Evolutionary conservation across 2,329 filamentous ascomycete genomes (phyloP).

Genomic region (Aspergillus neotritici): DNA sequence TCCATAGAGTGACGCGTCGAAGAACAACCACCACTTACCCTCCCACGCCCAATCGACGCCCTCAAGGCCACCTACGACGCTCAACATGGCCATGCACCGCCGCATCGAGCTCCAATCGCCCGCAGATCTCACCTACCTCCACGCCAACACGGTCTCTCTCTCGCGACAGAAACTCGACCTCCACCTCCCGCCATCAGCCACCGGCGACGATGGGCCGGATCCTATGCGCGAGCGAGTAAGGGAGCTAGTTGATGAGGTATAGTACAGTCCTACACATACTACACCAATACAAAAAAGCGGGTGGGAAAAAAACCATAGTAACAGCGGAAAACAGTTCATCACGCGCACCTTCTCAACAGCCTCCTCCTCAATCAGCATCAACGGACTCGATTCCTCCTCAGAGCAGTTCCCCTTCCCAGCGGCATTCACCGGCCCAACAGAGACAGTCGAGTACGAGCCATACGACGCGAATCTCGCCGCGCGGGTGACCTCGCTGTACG

Average conservation of each 20-base stretch:
- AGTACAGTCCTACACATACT: background rate
- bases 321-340: slow-evolving; percentile 35
- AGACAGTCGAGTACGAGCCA: slow-evolving; percentile 44
- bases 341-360: slow-evolving; percentile 40
- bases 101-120: slow-evolving; percentile 49
- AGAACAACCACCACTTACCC: background rate
- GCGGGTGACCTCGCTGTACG: slow-evolving; percentile 41
- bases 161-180: slow-evolving; percentile 46
- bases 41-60: too few relatives aligned
- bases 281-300: background rate
- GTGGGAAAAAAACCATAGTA: background rate
- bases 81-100: slow-evolving; percentile 27
- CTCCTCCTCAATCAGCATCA: slow-evolving; percentile 43
- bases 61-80: too few relatives aligned
- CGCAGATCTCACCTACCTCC: slow-evolving; percentile 46
- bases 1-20: slow-evolving; percentile 1
- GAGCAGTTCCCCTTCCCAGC: slow-evolving; percentile 28
- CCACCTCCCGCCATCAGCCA: slow-evolving; percentile 43
- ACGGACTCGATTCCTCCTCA: slow-evolving; percentile 40
- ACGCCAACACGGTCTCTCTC: slow-evolving; percentile 40
- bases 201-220: slow-evolving; percentile 34
- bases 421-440: slow-evolving; percentile 30
- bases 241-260: slow-evolving; percentile 39
- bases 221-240: slow-evolving; percentile 40
- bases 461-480: slow-evolving; percentile 42